Evolutionary conservation across 139 green algal species (phyloP).

Genomic region (Pseudopediastrum boryanum): DNA sequence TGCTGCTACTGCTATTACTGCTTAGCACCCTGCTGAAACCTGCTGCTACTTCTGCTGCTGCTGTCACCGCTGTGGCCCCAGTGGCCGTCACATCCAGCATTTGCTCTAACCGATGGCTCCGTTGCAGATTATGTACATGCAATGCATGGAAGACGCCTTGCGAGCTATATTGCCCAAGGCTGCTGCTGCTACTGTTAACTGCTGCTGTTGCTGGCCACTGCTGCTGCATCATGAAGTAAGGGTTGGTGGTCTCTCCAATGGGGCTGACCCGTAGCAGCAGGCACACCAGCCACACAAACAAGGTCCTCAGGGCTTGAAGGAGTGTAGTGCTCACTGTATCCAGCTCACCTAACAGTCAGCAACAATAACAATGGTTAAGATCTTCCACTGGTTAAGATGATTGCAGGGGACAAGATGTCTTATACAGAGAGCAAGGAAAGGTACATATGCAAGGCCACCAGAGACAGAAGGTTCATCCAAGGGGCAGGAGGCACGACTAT

Average conservation of each 20-base stretch:
- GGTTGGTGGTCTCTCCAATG: too few relatives aligned
- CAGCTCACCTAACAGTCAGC: conserved; percentile 32
- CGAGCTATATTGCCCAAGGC: neutral
- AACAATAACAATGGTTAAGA: too few relatives aligned
- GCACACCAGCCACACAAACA: conserved; percentile 35
- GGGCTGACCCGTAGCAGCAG: too few relatives aligned
- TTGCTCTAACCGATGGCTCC: too few relatives aligned
- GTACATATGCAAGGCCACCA: too few relatives aligned
- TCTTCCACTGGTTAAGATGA: too few relatives aligned
- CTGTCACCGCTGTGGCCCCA: neutral
- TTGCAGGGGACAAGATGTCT: too few relatives aligned
- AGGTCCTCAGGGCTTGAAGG: conserved; percentile 25
- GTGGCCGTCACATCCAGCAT: neutral
- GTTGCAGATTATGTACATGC: neutral
- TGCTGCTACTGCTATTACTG: neutral
- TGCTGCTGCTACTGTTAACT: conserved; percentile 12
- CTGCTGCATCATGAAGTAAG: conserved; percentile 12
- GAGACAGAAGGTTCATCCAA: too few relatives aligned
- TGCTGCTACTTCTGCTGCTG: neutral
- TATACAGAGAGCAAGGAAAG: too few relatives aligned
- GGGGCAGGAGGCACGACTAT: too few relatives aligned
- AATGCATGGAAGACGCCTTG: neutral
- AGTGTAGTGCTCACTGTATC: conserved; percentile 13
- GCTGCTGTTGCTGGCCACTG: neutral
- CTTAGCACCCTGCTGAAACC: neutral